These are phyloP conservation scores for Pelargonium fulgidum DNA, from an alignment of 441 rosid genomes.

Conservation along the genomic window DNA sequence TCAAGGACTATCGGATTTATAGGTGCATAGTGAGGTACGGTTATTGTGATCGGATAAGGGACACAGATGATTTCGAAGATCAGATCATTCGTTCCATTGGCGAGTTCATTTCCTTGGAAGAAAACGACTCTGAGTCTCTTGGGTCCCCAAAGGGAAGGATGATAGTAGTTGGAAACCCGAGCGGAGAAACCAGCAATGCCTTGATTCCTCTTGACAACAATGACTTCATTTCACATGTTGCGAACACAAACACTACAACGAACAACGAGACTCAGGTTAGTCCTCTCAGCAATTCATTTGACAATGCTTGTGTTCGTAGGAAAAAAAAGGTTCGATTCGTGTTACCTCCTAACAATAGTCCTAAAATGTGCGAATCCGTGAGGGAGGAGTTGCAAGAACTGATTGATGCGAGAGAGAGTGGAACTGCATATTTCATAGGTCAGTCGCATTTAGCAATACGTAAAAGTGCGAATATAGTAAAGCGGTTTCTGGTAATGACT, in stretches of 20 bases:
- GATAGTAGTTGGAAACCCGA: conserved; percentile 34
- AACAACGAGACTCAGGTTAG: conserved; percentile 4
- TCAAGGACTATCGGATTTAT: conserved; percentile 35
- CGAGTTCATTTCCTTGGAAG: conserved; percentile 51
- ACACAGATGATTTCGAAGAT: conserved; percentile 49
- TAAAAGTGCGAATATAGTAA: conserved; percentile 32
- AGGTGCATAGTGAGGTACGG: conserved; percentile 60
- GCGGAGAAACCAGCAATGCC: conserved; percentile 23
- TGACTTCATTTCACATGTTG: conserved; percentile 6
- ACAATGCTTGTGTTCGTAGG: conserved; percentile 2
- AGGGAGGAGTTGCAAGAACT: conserved; percentile 46
- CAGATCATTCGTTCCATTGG: conserved; percentile 44
- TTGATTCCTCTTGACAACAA: conserved; percentile 25
- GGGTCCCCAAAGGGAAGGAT: conserved; percentile 34
- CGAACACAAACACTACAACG: not conserved
- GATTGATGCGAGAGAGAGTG: conserved; percentile 51
- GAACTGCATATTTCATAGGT: conserved; percentile 53
- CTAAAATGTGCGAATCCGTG: conserved; percentile 20
- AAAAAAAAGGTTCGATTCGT: conserved; percentile 45
- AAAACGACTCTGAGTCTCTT: conserved; percentile 30
- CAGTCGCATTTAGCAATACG: conserved; percentile 43
- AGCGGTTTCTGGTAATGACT: conserved; percentile 35
- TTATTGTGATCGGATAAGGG: conserved; percentile 42
- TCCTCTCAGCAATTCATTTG: not conserved
- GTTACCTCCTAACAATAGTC: conserved; percentile 29